These are phyloP conservation scores for Chlamydomonas incerta DNA, from an alignment of 139 green algal species.

Conservation along the genomic window DNA sequence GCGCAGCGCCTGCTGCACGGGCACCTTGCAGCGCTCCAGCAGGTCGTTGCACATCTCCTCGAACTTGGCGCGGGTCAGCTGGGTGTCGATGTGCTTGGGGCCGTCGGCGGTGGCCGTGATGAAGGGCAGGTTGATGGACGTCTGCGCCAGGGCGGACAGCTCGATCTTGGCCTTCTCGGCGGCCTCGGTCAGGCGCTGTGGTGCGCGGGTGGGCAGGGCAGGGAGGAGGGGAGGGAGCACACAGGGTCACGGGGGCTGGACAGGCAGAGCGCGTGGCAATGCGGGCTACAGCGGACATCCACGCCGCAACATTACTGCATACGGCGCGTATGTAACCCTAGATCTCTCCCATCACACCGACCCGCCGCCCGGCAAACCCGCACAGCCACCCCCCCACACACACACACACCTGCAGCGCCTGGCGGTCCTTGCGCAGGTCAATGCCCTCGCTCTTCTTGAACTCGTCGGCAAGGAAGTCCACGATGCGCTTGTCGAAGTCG, in stretches of 20 bases:
- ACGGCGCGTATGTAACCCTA: too few relatives aligned
- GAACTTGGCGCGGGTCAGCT: slow-evolving; percentile 82
- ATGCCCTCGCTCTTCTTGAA: slow-evolving; percentile 96
- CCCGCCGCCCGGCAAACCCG: too few relatives aligned
- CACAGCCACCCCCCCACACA: too few relatives aligned
- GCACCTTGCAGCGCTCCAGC: slow-evolving; percentile 87
- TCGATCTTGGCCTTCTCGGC: slow-evolving; percentile 99
- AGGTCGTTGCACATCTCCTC: slow-evolving; percentile 97
- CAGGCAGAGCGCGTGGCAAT: too few relatives aligned
- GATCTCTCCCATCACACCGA: too few relatives aligned
- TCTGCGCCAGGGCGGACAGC: slow-evolving; percentile 87
- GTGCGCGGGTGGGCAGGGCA: slow-evolving; percentile 17
- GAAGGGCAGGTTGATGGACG: slow-evolving; percentile 97
- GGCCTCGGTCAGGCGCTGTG: slow-evolving; percentile 95
- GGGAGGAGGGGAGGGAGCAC: slow-evolving; percentile 5
- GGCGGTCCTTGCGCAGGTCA: slow-evolving; percentile 96
- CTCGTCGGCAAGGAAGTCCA: slow-evolving; percentile 95
- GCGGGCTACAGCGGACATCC: too few relatives aligned
- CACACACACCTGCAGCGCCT: slow-evolving; percentile 76
- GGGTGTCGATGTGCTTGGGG: slow-evolving; percentile 99
- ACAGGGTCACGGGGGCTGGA: too few relatives aligned
- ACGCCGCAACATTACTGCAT: too few relatives aligned
- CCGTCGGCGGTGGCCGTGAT: slow-evolving; percentile 99
- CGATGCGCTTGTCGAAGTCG: slow-evolving; percentile 99
- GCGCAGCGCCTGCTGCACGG: slow-evolving; percentile 91